A percentile compares a stretch with the other conserved stretches of the same genome.
Evolutionary conservation across 2,329 filamentous ascomycete species (phyloP).

Genomic region (Ramularia collo-cygni): DNA sequence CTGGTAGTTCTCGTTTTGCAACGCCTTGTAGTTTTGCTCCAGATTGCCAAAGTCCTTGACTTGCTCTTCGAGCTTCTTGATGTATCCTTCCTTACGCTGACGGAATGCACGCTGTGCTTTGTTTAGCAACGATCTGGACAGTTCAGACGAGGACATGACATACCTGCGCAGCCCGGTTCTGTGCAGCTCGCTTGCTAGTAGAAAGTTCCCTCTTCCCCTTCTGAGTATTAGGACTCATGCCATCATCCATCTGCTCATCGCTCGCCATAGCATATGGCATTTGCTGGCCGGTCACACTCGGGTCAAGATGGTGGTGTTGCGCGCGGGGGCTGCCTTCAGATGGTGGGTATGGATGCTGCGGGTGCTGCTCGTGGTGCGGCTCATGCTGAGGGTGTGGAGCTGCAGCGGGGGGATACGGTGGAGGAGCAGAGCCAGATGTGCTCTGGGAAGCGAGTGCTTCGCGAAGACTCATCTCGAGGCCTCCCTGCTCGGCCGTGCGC

Average conservation of each 20-base stretch:
- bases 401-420: constrained; percentile 34
- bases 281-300: constrained; percentile 48
- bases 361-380: constrained; percentile 17
- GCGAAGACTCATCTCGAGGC: constrained; percentile 47
- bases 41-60: constrained; percentile 73
- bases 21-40: constrained; percentile 68
- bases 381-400: constrained; percentile 6
- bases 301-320: constrained; percentile 49
- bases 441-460: constrained; percentile 52
- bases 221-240: constrained; percentile 44
- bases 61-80: constrained; percentile 93
- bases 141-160: constrained; percentile 26
- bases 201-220: constrained; percentile 89
- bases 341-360: constrained; percentile 31
- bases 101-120: constrained; percentile 76
- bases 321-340: constrained; percentile 35
- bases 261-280: constrained; percentile 42
- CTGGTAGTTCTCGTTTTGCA: constrained; percentile 83
- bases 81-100: constrained; percentile 95
- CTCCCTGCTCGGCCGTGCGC: constrained; percentile 15
- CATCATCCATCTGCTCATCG: constrained; percentile 41
- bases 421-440: constrained; percentile 31
- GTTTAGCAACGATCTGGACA: not conserved
- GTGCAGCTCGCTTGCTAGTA: constrained; percentile 90
- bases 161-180: constrained; percentile 96